Base-by-base conservation (phyloP, 257 asterid species). In the Solanum clarkiae region DNA sequence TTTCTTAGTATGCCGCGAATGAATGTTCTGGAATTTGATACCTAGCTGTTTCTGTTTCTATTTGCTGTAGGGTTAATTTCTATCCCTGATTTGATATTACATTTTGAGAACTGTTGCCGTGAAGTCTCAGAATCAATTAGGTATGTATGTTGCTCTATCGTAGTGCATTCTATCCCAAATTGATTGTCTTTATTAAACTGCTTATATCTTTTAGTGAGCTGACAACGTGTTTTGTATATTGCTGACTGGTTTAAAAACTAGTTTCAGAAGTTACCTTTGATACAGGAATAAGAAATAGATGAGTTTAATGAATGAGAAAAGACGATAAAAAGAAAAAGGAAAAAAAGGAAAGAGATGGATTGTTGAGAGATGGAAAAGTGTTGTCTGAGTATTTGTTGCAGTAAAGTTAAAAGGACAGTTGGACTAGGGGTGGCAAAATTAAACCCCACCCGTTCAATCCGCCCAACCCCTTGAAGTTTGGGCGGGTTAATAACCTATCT, bases 101-200 rank as follows among this genome's bases (percentile, higher is more conserved):
- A 90, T 74, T 95, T 95, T 89, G 99, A 95, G 91, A 90, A 88
- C 87, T 93, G 96, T 85, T 97, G 98, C 89, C 98, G 98, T 84
- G 86, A 86, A 81, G 96, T 93, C 83, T 97, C 99, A 44, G 97
- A 95, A 87, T 91, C 97, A 66, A 93, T 97, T 51, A 94, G 98
- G 99, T 97, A 70, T 55, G 86, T 87, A 49, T 69, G 84, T 84
- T 71, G 74, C 63, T 63, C 29, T 60, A 16, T 8, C 14, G 53
- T 29, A 74, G 44, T 81, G 80, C 55, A 65, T 68, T 68, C 0
- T 51, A 82, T 59, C 63, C 82, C 57, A 13, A 62, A 12, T 56
- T 51, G 75, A 29, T 29, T 51, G 53, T 32, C 60, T 68, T 56
- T 68, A 49, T 84, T 84, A 36, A 24, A 51, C 24, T 51, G 63